phyloP scores from a whole-genome alignment of 768 basidiomycete genomes.

The Naganishia vaughanmartiniae region DNA sequence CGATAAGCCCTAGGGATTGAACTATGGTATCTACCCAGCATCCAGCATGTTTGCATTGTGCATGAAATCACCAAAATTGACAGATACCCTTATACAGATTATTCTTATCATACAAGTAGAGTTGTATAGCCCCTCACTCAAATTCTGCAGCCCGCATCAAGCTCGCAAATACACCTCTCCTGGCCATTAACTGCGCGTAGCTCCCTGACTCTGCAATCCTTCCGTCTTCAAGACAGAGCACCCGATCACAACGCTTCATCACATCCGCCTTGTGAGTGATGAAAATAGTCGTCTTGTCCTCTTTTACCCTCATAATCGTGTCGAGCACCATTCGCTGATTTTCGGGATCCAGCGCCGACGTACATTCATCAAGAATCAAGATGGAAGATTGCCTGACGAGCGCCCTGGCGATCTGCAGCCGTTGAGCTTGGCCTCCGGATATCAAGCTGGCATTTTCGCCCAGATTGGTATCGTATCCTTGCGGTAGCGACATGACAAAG shows the following conservation, averaged over 20 bases:
- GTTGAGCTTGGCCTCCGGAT: slow-evolving; percentile 92
- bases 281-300: slow-evolving; percentile 79
- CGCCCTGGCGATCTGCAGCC: slow-evolving; percentile 85
- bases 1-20: not conserved
- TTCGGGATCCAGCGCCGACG: slow-evolving; percentile 79
- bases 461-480: slow-evolving; percentile 80
- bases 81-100: not conserved
- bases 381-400: slow-evolving; percentile 71
- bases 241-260: slow-evolving; percentile 88
- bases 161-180: slow-evolving; percentile 69
- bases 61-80: not conserved
- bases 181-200: slow-evolving; percentile 68
- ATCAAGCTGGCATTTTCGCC: slow-evolving; percentile 90
- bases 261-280: slow-evolving; percentile 87
- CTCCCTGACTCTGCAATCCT: slow-evolving; percentile 72
- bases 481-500: slow-evolving; percentile 72
- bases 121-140: slow-evolving; percentile 45
- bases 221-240: slow-evolving; percentile 78
- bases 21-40: not conserved
- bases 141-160: slow-evolving; percentile 78
- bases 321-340: slow-evolving; percentile 81
- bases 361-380: slow-evolving; percentile 89
- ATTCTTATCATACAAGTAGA: not conserved
- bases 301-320: slow-evolving; percentile 64
- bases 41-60: not conserved